phyloP scores from a whole-genome alignment of 108 stramenopile species.

The Stephanodiscus triporus region DNA sequence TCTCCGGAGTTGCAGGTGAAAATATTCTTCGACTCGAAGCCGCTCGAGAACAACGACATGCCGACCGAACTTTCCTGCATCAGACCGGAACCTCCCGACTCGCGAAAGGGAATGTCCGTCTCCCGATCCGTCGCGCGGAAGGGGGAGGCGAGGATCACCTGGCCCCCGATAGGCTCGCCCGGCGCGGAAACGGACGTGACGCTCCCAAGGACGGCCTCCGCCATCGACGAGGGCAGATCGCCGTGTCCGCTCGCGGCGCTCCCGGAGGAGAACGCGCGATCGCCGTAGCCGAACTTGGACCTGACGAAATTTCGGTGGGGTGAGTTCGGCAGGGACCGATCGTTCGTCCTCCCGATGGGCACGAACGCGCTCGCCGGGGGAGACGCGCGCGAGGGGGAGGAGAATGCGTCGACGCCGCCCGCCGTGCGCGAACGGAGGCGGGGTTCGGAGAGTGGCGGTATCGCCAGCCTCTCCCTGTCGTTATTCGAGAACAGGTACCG shows the following conservation, averaged over 20 bases:
- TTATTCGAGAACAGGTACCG: constrained; percentile 28
- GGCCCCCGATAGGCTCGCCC: constrained; percentile 5
- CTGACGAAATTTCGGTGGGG: constrained; percentile 16
- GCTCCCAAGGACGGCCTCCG: constrained; percentile 47
- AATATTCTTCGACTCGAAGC: constrained; percentile 12
- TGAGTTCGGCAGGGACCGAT: constrained; percentile 3
- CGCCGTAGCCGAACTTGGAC: constrained; percentile 20
- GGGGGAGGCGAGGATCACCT: constrained; percentile 13
- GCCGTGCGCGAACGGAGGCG: constrained; percentile 17
- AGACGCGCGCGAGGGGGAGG: no score
- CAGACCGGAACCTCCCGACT: background rate
- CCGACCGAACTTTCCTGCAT: constrained; percentile 31
- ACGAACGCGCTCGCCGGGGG: constrained; percentile 39
- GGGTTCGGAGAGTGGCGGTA: constrained; percentile 41
- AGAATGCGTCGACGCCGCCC: constrained; percentile 14
- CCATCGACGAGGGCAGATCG: constrained; percentile 47
- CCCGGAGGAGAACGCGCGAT: constrained; percentile 21
- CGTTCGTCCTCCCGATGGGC: constrained; percentile 26
- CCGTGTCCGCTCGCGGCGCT: constrained; percentile 31
- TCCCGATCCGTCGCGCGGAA: constrained; percentile 6
- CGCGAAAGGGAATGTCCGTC: constrained; percentile 23
- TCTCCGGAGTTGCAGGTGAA: constrained; percentile 27
- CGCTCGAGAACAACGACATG: constrained; percentile 38
- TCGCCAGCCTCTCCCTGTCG: constrained; percentile 31
- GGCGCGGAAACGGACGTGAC: constrained; percentile 21